Evolutionary conservation across 441 rosid genomes (phyloP), one percentile per base, ranked within the genome.

Genomic region (Syzygium malaccense): DNA sequence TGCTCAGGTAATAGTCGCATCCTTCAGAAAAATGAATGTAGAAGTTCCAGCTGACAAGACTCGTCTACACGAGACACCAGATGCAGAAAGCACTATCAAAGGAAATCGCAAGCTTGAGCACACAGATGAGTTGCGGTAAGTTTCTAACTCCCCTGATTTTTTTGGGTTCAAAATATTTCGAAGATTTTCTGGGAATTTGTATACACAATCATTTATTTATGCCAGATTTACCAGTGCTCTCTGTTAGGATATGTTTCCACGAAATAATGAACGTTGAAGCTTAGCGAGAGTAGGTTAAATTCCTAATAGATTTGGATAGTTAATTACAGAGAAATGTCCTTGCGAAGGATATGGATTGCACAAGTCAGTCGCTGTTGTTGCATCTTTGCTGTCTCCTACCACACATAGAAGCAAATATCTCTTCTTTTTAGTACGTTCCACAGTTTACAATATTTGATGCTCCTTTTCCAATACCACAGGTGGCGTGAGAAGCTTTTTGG

Each of bases 21-120:
- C 99, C 62, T 33, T 33, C 33, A 33, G 3, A 33, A 33, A 33
- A 33, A 33, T 93, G 79, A 89, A 88, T 14, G 94, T 97, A 28
- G 84, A 92, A 89, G 98, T 94, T 86, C 99, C 99, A 20, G 93
- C 90, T 41, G 96, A 97, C n/a, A 93, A 94, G 91, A 92, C 97
- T 89, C 92, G 94, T 55, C 96, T 98, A 57, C 92, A 93, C 5
- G 98, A 98, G 93, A 91, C 94, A 3, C 88, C 91, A 0, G 97
- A 96, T 89, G 94, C 90, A 79, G 98, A 95, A 87, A 88, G 96
- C 89, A 86, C 88, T 53, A 96, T 98, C 93, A 89, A 90, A 88
- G 99, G 99, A 87, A 96, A 99, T 91, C 92, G 99, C 86, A 96
- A 95, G 92, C 96, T 98, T 18, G 96, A 90, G 89, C 96, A 94